phyloP scores from a whole-genome alignment of 305 asterid genomes.

The Nicotiana rustica region DNA sequence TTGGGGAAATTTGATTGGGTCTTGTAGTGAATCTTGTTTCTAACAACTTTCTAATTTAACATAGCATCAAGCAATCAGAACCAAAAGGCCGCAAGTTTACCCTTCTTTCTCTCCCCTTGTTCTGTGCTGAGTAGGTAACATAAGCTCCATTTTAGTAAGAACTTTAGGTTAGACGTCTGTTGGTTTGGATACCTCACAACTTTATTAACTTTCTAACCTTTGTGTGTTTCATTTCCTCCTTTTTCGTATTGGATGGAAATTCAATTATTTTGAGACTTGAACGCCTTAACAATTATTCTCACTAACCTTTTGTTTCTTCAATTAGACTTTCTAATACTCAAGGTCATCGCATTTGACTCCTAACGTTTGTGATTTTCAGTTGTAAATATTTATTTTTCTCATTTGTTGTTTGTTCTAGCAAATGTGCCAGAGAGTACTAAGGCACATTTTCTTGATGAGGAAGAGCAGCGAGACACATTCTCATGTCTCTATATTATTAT shows the following conservation, averaged over 20 bases:
- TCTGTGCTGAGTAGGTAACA: neutral
- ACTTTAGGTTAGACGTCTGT: neutral
- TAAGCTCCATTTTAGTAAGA: neutral
- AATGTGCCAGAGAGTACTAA: neutral
- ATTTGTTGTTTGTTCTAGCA: conserved; percentile 4
- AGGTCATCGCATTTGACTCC: neutral
- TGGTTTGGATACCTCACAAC: conserved; percentile 24
- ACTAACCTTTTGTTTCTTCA: conserved; percentile 10
- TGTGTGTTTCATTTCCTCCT: conserved; percentile 7
- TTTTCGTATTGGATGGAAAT: neutral
- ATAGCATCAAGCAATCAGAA: conserved; percentile 13
- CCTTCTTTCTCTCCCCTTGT: conserved; percentile 23
- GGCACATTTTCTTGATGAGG: conserved; percentile 11
- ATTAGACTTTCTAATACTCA: conserved; percentile 17
- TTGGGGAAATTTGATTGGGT: neutral
- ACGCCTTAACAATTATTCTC: neutral
- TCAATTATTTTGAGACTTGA: conserved; percentile 17
- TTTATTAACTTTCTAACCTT: conserved; percentile 19
- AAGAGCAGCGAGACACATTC: conserved; percentile 19
- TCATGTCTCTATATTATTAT: neutral
- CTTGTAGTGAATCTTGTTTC: neutral
- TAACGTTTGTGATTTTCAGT: neutral
- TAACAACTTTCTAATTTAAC: neutral
- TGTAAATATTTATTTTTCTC: conserved; percentile 16
- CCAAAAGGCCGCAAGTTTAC: conserved; percentile 4